Base-by-base conservation (phyloP, 768 basidiomycete species). In the Kwoniella dendrophila region DNA sequence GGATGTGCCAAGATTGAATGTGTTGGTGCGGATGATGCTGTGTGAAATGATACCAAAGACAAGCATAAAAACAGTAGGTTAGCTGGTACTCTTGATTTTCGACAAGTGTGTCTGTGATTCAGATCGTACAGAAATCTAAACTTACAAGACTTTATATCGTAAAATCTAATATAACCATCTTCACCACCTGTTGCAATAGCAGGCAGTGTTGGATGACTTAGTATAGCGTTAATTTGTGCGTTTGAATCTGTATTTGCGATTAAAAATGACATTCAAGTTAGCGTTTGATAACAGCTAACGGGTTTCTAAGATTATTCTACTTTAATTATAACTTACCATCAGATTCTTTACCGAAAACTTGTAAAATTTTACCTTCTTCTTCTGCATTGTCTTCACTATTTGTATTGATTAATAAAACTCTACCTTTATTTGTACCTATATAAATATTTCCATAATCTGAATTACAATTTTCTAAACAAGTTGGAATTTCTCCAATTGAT, bases 391-490 rank as follows among this genome's bases (percentile, higher is more conserved):
- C n/a, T n/a, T n/a, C n/a, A n/a, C n/a, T 48, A n/a, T 67, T 89
- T n/a, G 92, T 86, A 65, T 95, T 89, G 72, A 92, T 95, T 49
- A 96, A 83, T 79, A 94, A 93, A 71, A 96, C 88, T 22, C 89
- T 84, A 0, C 91, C 87, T 72, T 94, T 90, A 72, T 88, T 87
- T 73, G 89, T 95, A 30, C 90, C 93, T 44, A 98, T 92, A 0
- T 92, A 90, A 16, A 97, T 87, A 79, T 88, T 89, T 76, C 90
- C 65, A 89, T 59, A 80, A 73, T 93, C 90, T 26, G 86, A 84
- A 74, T 89, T 90, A 78, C 91, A 86, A 1, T 88, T 86, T 70
- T 90, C 88, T 22, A 98, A 84, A 16, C 90, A 85, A 0, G 92
- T 92, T 11, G 92, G 92, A 2, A 88, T 89, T 11, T 75, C 71